Conservation (phyloP, 2,329 filamentous ascomycete genomes). For the Ophiostoma piceae region DNA sequence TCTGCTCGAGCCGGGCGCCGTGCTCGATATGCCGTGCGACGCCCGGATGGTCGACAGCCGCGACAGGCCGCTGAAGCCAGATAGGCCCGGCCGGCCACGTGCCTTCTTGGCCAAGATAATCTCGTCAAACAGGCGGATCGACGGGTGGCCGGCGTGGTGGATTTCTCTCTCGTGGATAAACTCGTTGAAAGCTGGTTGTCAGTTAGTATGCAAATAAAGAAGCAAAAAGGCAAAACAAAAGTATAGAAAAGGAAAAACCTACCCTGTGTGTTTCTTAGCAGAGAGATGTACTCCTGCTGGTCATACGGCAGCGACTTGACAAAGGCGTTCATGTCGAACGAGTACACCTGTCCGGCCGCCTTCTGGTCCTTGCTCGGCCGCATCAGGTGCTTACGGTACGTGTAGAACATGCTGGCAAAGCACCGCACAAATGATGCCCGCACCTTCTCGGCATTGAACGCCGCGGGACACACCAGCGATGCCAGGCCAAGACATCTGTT, state of each 20-base stretch:
- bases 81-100: constrained; percentile 58
- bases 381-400: constrained; percentile 59
- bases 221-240: background rate
- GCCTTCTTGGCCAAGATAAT: constrained; percentile 74
- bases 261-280: constrained; percentile 65
- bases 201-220: background rate
- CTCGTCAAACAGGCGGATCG: constrained; percentile 75
- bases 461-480: constrained; percentile 58
- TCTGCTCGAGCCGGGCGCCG: constrained; percentile 33
- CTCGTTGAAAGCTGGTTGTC: constrained; percentile 61
- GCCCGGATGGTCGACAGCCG: constrained; percentile 56
- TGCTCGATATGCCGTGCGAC: constrained; percentile 47
- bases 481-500: constrained; percentile 57
- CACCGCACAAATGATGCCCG: constrained; percentile 61
- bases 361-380: constrained; percentile 57
- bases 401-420: constrained; percentile 61
- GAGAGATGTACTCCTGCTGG: constrained; percentile 58
- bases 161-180: constrained; percentile 79
- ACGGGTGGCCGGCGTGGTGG: constrained; percentile 54
- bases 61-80: constrained; percentile 49
- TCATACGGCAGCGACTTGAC: constrained; percentile 60
- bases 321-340: constrained; percentile 62
- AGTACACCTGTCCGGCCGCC: constrained; percentile 54
- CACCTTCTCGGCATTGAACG: constrained; percentile 58
- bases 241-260: constrained; percentile 29